phyloP scores from a whole-genome alignment of 2,329 filamentous ascomycete genomes.

The Neobulgaria alba region DNA sequence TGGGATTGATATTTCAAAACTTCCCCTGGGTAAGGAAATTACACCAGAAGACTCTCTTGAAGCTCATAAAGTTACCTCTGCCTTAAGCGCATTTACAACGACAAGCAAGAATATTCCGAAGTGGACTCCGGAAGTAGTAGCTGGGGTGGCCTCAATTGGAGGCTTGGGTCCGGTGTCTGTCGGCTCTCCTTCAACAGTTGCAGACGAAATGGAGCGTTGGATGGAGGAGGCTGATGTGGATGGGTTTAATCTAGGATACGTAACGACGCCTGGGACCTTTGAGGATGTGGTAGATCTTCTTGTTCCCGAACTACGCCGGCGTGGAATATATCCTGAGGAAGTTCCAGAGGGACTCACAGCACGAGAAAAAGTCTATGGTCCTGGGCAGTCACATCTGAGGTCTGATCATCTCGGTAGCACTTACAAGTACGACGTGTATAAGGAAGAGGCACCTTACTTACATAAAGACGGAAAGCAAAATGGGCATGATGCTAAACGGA shows the following conservation, averaged over 20 bases:
- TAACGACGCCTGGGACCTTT: slow-evolving; percentile 57
- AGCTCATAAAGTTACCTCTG: slow-evolving; percentile 41
- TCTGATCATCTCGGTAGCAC: slow-evolving; percentile 49
- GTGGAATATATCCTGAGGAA: slow-evolving; percentile 39
- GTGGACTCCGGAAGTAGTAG: slow-evolving; percentile 66
- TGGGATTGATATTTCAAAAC: slow-evolving; percentile 51
- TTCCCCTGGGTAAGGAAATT: slow-evolving; percentile 50
- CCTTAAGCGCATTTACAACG: slow-evolving; percentile 40
- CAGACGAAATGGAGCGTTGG: slow-evolving; percentile 60
- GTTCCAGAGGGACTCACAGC: slow-evolving; percentile 37
- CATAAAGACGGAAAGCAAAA: not conserved
- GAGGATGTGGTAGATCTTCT: slow-evolving; percentile 58
- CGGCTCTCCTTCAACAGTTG: slow-evolving; percentile 43
- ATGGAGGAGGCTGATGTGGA: slow-evolving; percentile 61
- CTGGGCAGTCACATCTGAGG: slow-evolving; percentile 46
- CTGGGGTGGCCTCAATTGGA: slow-evolving; percentile 58
- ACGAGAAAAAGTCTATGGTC: slow-evolving; percentile 54
- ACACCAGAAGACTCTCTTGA: slow-evolving; percentile 45
- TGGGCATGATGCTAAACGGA: not conserved
- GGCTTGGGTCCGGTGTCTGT: slow-evolving; percentile 50
- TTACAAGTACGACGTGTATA: slow-evolving; percentile 56
- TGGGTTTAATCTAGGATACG: slow-evolving; percentile 66
- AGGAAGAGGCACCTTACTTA: slow-evolving; percentile 38
- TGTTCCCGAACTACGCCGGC: slow-evolving; percentile 52
- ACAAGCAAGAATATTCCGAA: slow-evolving; percentile 38